Conservation (phyloP, 371 early-diverging fungal genomes). For the Mucor plumbeus region DNA sequence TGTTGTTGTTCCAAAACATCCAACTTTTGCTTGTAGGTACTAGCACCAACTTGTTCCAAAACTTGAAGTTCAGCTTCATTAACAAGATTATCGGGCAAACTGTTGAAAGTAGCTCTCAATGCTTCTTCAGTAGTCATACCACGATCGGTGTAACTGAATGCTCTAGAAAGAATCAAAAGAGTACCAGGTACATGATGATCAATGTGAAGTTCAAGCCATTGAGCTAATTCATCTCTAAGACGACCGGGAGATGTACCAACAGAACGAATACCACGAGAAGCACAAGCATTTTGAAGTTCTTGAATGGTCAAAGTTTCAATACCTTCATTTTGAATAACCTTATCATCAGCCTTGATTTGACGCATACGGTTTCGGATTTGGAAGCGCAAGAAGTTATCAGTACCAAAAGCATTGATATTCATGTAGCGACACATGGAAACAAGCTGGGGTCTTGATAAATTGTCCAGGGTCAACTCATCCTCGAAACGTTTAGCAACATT, state of each 20-base stretch:
- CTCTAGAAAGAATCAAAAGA: constrained; percentile 90
- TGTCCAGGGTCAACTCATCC: constrained; percentile 92
- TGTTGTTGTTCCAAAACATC: constrained; percentile 95
- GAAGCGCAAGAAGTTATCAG: constrained; percentile 91
- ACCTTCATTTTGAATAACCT: constrained; percentile 87
- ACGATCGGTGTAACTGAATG: constrained; percentile 82
- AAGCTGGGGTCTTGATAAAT: constrained; percentile 92
- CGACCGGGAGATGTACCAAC: constrained; percentile 87
- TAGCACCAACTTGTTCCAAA: constrained; percentile 85
- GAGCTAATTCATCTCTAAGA: constrained; percentile 84
- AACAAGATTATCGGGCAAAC: constrained; percentile 87
- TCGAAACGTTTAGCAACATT: constrained; percentile 86
- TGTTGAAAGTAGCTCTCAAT: constrained; percentile 91
- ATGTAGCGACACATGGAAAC: constrained; percentile 94
- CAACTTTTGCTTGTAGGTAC: constrained; percentile 91
- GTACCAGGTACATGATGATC: constrained; percentile 92
- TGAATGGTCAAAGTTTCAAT: constrained; percentile 84
- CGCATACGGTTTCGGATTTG: constrained; percentile 87
- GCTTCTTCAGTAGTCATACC: constrained; percentile 77
- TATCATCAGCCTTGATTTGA: constrained; percentile 89
- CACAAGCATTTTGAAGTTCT: constrained; percentile 89
- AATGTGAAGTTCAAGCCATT: constrained; percentile 95
- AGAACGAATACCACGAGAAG: constrained; percentile 90
- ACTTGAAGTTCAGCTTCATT: constrained; percentile 89
- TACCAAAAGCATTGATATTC: constrained; percentile 94